Conservation (phyloP, 352 stramenopile genomes). For the Pythium biforme region DNA sequence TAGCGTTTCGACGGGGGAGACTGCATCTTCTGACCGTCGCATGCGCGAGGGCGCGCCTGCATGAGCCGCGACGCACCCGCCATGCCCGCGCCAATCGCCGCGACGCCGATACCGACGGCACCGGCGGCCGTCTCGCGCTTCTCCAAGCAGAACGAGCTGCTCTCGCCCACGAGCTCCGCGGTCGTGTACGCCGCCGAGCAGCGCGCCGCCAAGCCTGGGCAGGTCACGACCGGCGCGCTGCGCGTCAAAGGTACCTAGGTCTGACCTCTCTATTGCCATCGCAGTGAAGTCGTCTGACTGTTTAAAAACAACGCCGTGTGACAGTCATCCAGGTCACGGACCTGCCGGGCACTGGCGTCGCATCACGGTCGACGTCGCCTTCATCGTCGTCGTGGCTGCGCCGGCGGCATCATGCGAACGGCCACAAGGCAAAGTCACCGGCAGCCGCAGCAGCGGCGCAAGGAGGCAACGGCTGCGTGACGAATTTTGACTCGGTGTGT, state of each 20-base stretch:
- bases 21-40: neutral
- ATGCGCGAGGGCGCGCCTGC: conserved; percentile 13
- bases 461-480: neutral
- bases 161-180: conserved; percentile 52
- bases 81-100: conserved; percentile 18
- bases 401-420: conserved; percentile 24
- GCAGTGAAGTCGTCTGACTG: no score
- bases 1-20: neutral
- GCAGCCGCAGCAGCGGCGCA: neutral
- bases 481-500: conserved; percentile 38
- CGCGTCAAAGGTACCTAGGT: conserved; percentile 67
- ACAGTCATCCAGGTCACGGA: conserved; percentile 33
- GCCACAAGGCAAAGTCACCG: conserved; percentile 28
- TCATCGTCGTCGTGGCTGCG: conserved; percentile 50
- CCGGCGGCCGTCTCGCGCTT: no score
- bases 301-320: neutral
- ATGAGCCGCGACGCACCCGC: conserved; percentile 21
- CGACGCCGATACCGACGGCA: neutral
- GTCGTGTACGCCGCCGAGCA: conserved; percentile 51
- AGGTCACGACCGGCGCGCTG: conserved; percentile 46
- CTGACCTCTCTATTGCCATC: no score
- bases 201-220: conserved; percentile 42
- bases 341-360: conserved; percentile 22
- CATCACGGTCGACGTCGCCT: conserved; percentile 20
- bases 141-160: conserved; percentile 31